Percentiles rank a stretch among this genome's conserved stretches.
These are phyloP conservation scores for Sphenostylis stenocarpa DNA, from an alignment of 306 rosid species.

Conservation along the genomic window DNA sequence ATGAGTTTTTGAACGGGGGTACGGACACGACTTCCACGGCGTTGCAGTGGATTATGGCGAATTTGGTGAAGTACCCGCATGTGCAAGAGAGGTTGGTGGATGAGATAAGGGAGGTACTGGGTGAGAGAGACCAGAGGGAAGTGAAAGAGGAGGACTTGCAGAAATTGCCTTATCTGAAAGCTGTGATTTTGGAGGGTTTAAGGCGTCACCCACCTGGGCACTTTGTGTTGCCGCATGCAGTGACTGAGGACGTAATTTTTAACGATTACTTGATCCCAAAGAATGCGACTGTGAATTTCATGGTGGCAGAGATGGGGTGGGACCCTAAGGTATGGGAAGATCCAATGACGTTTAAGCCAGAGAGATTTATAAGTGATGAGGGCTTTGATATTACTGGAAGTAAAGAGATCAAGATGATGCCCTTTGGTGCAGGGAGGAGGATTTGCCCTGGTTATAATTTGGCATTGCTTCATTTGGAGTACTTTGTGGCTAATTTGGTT, in stretches of 20 bases:
- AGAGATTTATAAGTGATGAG: slow-evolving; percentile 36
- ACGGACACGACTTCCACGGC: slow-evolving; percentile 42
- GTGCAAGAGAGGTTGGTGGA: slow-evolving; percentile 28
- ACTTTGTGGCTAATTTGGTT: slow-evolving; percentile 48
- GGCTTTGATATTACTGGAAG: slow-evolving; percentile 35
- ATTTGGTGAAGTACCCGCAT: slow-evolving; percentile 44
- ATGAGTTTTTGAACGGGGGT: slow-evolving; percentile 38
- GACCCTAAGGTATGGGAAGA: slow-evolving; percentile 53
- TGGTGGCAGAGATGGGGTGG: slow-evolving; percentile 54
- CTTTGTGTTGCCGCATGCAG: slow-evolving; percentile 37
- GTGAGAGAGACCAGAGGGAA: not conserved
- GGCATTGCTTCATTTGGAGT: slow-evolving; percentile 44
- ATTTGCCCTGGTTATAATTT: slow-evolving; percentile 43
- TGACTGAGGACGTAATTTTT: slow-evolving; percentile 32
- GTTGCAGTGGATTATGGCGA: slow-evolving; percentile 54
- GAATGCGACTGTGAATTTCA: slow-evolving; percentile 34
- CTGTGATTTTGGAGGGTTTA: slow-evolving; percentile 43
- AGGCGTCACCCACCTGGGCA: slow-evolving; percentile 51
- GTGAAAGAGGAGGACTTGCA: slow-evolving; percentile 42
- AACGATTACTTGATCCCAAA: slow-evolving; percentile 30
- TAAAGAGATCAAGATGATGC: slow-evolving; percentile 52
- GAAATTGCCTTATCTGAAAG: slow-evolving; percentile 29
- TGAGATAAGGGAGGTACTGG: slow-evolving; percentile 20
- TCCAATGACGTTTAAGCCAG: slow-evolving; percentile 44
- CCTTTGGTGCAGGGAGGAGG: slow-evolving; percentile 54